Evolutionary conservation across 768 basidiomycete species (phyloP).

Genomic region (Steccherinum ochraceum): DNA sequence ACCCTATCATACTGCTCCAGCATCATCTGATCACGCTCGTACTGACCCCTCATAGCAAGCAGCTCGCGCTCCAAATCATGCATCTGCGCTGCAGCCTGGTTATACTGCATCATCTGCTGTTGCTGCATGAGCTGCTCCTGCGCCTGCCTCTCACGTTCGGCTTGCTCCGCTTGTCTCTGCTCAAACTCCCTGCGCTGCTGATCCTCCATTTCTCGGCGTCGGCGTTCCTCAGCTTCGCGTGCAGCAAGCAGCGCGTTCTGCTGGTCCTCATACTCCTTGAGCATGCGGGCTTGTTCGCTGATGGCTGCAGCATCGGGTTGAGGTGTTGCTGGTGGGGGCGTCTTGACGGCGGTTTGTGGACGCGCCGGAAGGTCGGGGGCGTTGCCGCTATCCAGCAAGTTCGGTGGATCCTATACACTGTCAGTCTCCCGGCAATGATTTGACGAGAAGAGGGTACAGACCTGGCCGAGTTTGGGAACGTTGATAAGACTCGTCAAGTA

Average conservation of each 20-base stretch:
- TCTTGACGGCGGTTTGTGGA: constrained; percentile 46
- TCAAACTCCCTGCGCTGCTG: constrained; percentile 87
- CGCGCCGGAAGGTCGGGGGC: constrained; percentile 87
- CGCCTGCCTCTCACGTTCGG: constrained; percentile 79
- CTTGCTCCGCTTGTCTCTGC: constrained; percentile 79
- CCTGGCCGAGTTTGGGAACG: constrained; percentile 93
- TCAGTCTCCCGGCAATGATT: constrained; percentile 1
- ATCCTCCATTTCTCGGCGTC: constrained; percentile 69
- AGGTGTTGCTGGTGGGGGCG: constrained; percentile 65
- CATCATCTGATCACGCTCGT: constrained; percentile 95
- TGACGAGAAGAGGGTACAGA: constrained; percentile 26
- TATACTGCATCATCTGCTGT: constrained; percentile 76
- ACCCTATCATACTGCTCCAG: constrained; percentile 97
- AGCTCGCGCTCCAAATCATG: constrained; percentile 86
- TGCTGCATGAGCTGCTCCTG: constrained; percentile 85
- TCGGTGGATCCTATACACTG: constrained; percentile 84
- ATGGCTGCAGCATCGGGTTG: constrained; percentile 65
- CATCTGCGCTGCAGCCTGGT: constrained; percentile 67
- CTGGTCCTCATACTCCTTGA: constrained; percentile 95
- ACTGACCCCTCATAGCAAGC: constrained; percentile 91
- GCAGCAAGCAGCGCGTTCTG: constrained; percentile 81
- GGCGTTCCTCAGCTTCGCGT: constrained; percentile 77
- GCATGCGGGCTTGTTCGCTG: constrained; percentile 86
- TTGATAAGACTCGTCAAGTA: constrained; percentile 97
- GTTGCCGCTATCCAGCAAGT: constrained; percentile 74